Percentiles rank a stretch among this genome's conserved stretches.
Conservation (phyloP, 169 alveolate species). For the Cryptosporidium sp. region DNA sequence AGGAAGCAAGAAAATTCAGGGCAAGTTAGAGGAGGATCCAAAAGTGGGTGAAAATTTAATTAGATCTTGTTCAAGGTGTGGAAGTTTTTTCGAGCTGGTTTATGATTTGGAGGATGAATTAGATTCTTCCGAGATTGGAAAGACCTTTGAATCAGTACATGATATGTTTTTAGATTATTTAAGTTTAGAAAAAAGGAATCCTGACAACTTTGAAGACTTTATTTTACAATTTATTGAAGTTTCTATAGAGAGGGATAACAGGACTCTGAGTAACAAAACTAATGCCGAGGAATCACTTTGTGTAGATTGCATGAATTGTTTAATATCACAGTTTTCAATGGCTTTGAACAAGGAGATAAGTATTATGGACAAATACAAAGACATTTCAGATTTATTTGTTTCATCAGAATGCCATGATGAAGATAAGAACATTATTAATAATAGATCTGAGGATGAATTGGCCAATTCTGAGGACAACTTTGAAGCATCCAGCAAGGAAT, state of each 20-base stretch:
- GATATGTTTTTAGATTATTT: not conserved
- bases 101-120: not conserved
- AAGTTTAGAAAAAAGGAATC: conserved; percentile 16
- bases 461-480: not conserved
- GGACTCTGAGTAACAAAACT: not conserved
- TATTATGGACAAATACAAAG: not conserved
- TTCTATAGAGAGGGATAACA: conserved; percentile 17
- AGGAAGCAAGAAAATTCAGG: conserved; percentile 9
- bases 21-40: not conserved
- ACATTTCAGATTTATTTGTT: not conserved
- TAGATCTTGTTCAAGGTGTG: conserved; percentile 54
- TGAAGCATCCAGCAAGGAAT: not conserved
- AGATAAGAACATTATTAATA: not conserved
- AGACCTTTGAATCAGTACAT: not conserved
- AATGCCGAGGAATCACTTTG: conserved; percentile 47
- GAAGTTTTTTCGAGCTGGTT: not conserved
- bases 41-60: not conserved
- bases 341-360: conserved; percentile 7
- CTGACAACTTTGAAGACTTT: conserved; percentile 33
- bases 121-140: not conserved
- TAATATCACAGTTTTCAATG: conserved; percentile 9
- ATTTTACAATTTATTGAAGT: conserved; percentile 63
- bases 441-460: not conserved
- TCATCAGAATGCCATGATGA: not conserved
- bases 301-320: conserved; percentile 33